Evolutionary conservation across 768 basidiomycete genomes (phyloP).

Genomic region (Phylloporus sp.): DNA sequence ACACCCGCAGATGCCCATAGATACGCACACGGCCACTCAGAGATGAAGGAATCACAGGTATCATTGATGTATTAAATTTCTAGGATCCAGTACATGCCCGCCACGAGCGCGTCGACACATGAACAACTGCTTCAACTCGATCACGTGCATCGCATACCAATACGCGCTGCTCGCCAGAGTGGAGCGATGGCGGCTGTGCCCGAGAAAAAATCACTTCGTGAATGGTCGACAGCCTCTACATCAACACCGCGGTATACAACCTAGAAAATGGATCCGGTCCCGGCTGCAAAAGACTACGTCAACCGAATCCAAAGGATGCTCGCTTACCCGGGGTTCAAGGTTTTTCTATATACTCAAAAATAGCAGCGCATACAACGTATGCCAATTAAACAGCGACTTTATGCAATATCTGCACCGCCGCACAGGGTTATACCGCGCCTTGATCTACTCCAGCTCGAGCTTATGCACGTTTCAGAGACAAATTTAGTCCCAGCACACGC

Average conservation of each 20-base stretch:
- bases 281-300: constrained; percentile 8
- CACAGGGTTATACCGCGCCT: constrained; percentile 62
- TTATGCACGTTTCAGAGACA: constrained; percentile 24
- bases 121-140: constrained; percentile 53
- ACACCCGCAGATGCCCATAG: no score
- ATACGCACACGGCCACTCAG: no score
- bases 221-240: constrained; percentile 57
- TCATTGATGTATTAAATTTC: no score
- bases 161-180: constrained; percentile 64
- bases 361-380: constrained; percentile 52
- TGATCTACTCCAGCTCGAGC: constrained; percentile 55
- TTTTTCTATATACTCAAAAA: constrained; percentile 25
- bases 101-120: constrained; percentile 46
- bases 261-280: constrained; percentile 26
- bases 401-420: constrained; percentile 60
- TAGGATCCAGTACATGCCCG: constrained; percentile 35
- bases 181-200: constrained; percentile 72
- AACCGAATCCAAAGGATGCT: background rate
- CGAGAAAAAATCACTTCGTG: constrained; percentile 70
- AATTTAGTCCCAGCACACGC: background rate
- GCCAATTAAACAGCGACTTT: constrained; percentile 64
- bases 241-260: constrained; percentile 35
- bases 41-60: no score
- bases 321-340: constrained; percentile 18
- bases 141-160: constrained; percentile 60